Evolutionary conservation across 2,329 filamentous ascomycete genomes (phyloP).

Genomic region (Didymella keratinophila): DNA sequence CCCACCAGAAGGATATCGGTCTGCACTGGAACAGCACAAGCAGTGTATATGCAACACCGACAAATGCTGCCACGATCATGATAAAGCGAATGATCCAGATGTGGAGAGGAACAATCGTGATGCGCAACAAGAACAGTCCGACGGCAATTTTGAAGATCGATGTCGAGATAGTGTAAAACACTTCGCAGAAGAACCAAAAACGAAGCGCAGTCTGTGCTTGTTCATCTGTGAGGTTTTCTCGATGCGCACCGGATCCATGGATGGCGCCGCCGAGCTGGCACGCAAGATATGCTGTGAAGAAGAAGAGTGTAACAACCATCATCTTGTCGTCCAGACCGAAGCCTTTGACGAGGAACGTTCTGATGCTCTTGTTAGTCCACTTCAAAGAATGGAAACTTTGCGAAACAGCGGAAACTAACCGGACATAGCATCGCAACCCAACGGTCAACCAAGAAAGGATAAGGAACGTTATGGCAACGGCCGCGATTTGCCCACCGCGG

Average conservation of each 20-base stretch:
- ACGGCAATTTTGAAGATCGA: slow-evolving; percentile 60
- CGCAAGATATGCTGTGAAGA: slow-evolving; percentile 48
- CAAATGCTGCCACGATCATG: slow-evolving; percentile 53
- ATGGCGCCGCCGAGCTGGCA: slow-evolving; percentile 46
- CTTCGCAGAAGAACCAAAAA: slow-evolving; percentile 63
- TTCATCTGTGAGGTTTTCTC: slow-evolving; percentile 40
- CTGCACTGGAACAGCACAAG: slow-evolving; percentile 61
- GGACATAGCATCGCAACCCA: slow-evolving; percentile 48
- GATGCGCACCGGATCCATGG: slow-evolving; percentile 50
- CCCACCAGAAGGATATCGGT: slow-evolving; percentile 61
- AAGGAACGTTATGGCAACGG: slow-evolving; percentile 48
- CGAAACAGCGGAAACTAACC: slow-evolving; percentile 28
- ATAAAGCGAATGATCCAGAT: slow-evolving; percentile 56
- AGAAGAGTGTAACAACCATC: slow-evolving; percentile 49
- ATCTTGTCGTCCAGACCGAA: slow-evolving; percentile 53
- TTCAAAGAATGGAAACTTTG: slow-evolving; percentile 5
- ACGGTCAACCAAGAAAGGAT: slow-evolving; percentile 51
- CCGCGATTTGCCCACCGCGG: slow-evolving; percentile 37
- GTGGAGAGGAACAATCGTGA: slow-evolving; percentile 56
- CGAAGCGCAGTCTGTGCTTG: slow-evolving; percentile 39
- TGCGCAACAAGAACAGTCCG: slow-evolving; percentile 60
- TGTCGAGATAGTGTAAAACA: slow-evolving; percentile 60
- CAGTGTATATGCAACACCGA: slow-evolving; percentile 59
- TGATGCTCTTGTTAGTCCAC: slow-evolving; percentile 15
- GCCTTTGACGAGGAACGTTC: slow-evolving; percentile 45